Evolutionary conservation across 2,329 filamentous ascomycete genomes (phyloP).

Genomic region (Ambrosiella cleistominuta): DNA sequence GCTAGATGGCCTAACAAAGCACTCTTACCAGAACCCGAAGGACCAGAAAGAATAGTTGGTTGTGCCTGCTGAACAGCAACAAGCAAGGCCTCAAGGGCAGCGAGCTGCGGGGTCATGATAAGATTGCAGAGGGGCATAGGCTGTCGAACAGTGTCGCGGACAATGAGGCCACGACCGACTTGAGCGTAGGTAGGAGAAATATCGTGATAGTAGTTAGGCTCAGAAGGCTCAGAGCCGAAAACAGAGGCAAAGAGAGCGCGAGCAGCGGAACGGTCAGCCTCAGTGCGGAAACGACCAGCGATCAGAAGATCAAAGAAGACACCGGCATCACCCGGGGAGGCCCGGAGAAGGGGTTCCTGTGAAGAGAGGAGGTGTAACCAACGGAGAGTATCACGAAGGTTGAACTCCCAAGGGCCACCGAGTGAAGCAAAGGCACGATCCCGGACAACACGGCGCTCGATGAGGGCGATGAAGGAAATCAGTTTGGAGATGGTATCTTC

Average conservation of each 20-base stretch:
- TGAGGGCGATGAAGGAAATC: slow-evolving; percentile 62
- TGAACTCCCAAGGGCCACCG: slow-evolving; percentile 86
- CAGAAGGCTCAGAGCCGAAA: slow-evolving; percentile 36
- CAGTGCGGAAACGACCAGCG: slow-evolving; percentile 67
- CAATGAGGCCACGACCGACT: slow-evolving; percentile 58
- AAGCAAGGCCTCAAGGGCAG: slow-evolving; percentile 70
- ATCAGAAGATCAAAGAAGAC: slow-evolving; percentile 75
- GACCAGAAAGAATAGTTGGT: slow-evolving; percentile 74
- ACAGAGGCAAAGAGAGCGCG: slow-evolving; percentile 46
- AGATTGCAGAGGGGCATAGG: slow-evolving; percentile 33
- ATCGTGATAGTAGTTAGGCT: slow-evolving; percentile 54
- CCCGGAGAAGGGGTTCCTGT: slow-evolving; percentile 18
- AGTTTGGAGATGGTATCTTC: slow-evolving; percentile 43
- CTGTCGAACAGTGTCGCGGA: slow-evolving; percentile 38
- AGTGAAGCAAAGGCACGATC: slow-evolving; percentile 40
- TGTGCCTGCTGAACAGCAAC: slow-evolving; percentile 73
- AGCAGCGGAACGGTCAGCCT: slow-evolving; percentile 48
- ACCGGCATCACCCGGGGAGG: slow-evolving; percentile 39
- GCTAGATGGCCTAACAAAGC: slow-evolving; percentile 63
- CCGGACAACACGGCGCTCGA: slow-evolving; percentile 54
- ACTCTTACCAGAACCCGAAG: slow-evolving; percentile 77
- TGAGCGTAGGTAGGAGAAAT: slow-evolving; percentile 50
- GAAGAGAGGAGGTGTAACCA: slow-evolving; percentile 63
- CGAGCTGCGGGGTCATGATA: slow-evolving; percentile 37
- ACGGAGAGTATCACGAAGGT: slow-evolving; percentile 72